Percentiles rank a stretch among this genome's conserved stretches.
These are phyloP conservation scores for Globisporangium spinosum DNA, from an alignment of 352 stramenopile genomes.

Conservation along the genomic window DNA sequence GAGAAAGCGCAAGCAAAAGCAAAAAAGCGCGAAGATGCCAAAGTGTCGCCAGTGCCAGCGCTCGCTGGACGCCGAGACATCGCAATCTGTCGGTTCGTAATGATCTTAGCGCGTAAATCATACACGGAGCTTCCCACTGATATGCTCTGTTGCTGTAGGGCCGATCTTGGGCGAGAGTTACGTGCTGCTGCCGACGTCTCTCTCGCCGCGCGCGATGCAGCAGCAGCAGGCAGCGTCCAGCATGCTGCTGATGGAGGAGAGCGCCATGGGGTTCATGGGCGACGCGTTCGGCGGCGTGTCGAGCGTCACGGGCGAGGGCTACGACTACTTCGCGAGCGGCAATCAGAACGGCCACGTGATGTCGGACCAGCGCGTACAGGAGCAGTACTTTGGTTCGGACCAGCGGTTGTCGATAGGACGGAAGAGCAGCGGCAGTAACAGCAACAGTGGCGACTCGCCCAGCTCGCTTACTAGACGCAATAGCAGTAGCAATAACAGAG, in stretches of 20 bases:
- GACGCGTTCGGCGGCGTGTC: constrained; percentile 18
- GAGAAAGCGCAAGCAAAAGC: too few relatives aligned
- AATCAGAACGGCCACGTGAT: constrained; percentile 6
- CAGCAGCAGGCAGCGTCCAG: constrained; percentile 21
- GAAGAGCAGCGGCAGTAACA: constrained; percentile 8
- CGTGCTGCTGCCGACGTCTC: constrained; percentile 65
- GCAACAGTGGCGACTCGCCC: constrained; percentile 10
- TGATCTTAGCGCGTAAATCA: not conserved
- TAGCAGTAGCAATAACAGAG: constrained; percentile 17
- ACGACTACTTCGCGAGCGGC: constrained; percentile 19
- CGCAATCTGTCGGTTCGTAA: constrained; percentile 30
- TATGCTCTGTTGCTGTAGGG: not conserved
- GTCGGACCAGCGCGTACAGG: constrained; percentile 14
- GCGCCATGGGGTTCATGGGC: constrained; percentile 13
- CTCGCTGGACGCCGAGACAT: constrained; percentile 27
- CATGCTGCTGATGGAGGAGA: constrained; percentile 47
- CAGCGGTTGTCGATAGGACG: constrained; percentile 10
- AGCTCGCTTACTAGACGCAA: constrained; percentile 24
- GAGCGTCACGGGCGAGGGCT: constrained; percentile 16
- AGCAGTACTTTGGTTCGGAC: constrained; percentile 30
- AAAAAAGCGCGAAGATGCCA: constrained; percentile 4
- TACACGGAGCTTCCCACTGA: not conserved
- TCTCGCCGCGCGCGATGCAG: constrained; percentile 38
- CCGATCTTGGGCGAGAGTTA: constrained; percentile 66
- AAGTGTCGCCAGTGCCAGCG: constrained; percentile 33